A percentile compares a stretch with the other conserved stretches of the same genome.
phyloP scores from a whole-genome alignment of 1,284 basidiomycete genomes.

The Ustilago shanxiensis region DNA sequence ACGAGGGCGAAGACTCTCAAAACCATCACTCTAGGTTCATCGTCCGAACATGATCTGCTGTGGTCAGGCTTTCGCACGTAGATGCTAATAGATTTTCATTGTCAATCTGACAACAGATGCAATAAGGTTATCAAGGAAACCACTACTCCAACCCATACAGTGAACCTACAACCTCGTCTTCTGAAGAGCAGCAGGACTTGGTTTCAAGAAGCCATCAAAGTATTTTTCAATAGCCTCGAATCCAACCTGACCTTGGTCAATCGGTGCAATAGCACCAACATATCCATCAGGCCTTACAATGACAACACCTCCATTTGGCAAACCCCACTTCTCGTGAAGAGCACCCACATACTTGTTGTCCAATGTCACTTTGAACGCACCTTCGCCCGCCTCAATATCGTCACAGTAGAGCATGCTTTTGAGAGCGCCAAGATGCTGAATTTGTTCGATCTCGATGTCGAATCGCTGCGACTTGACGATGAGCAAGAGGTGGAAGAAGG shows the following conservation, averaged over 20 bases:
- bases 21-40: too few species aligned
- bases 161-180: slow-evolving; percentile 21
- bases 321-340: slow-evolving; percentile 75
- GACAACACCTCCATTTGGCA: slow-evolving; percentile 75
- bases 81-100: too few species aligned
- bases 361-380: slow-evolving; percentile 70
- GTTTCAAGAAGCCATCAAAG: slow-evolving; percentile 71
- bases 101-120: not conserved
- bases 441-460: slow-evolving; percentile 65
- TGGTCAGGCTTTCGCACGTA: too few species aligned
- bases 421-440: slow-evolving; percentile 68
- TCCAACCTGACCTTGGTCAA: slow-evolving; percentile 72
- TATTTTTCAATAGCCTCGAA: slow-evolving; percentile 73
- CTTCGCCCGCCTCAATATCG: slow-evolving; percentile 72
- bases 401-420: slow-evolving; percentile 72
- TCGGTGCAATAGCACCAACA: slow-evolving; percentile 75
- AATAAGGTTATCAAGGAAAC: not conserved
- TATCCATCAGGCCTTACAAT: slow-evolving; percentile 82
- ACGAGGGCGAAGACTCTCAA: too few species aligned
- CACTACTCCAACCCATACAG: not conserved
- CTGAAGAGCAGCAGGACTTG: slow-evolving; percentile 1
- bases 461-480: slow-evolving; percentile 64
- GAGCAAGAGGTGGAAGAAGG: slow-evolving; percentile 68
- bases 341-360: slow-evolving; percentile 57
- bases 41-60: slow-evolving; percentile 1